phyloP scores from a whole-genome alignment of 352 stramenopile genomes.

The Phytopythium chamaehyphon region DNA sequence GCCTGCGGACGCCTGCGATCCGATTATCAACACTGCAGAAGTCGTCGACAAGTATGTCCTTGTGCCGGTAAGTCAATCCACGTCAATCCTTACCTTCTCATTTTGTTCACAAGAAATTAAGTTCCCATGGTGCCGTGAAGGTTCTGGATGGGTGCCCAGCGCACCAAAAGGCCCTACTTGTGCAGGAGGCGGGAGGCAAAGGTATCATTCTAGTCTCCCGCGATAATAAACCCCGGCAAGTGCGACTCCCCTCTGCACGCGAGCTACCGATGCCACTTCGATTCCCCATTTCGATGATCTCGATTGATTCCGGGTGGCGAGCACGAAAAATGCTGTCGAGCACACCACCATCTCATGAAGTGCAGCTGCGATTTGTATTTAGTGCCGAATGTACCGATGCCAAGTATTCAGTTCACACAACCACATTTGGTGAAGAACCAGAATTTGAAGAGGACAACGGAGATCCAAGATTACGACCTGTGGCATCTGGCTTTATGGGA shows the following conservation, averaged over 20 bases:
- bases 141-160: slow-evolving; percentile 44
- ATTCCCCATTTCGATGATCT: slow-evolving; percentile 66
- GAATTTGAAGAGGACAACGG: slow-evolving; percentile 10
- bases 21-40: slow-evolving; percentile 27
- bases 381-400: slow-evolving; percentile 34
- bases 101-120: background rate
- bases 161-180: slow-evolving; percentile 61
- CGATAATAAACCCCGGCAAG: slow-evolving; percentile 51
- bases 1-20: slow-evolving; percentile 49
- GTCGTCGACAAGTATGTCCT: slow-evolving; percentile 54
- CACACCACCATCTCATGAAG: slow-evolving; percentile 21
- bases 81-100: background rate
- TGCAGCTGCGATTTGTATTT: slow-evolving; percentile 57
- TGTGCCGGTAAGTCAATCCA: slow-evolving; percentile 31
- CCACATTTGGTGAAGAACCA: slow-evolving; percentile 27
- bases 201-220: slow-evolving; percentile 62
- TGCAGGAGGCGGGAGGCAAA: slow-evolving; percentile 49
- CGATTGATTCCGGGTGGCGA: slow-evolving; percentile 46
- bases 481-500: slow-evolving; percentile 40
- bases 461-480: background rate
- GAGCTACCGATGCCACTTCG: slow-evolving; percentile 39
- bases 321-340: slow-evolving; percentile 35
- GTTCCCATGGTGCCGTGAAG: slow-evolving; percentile 12
- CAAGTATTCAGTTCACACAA: slow-evolving; percentile 42
- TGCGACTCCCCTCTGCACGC: slow-evolving; percentile 27